A percentile compares a stretch with the other conserved stretches of the same genome.
These are phyloP conservation scores for Picea mariana DNA, from an alignment of 83 land plant genomes.

Conservation along the genomic window DNA sequence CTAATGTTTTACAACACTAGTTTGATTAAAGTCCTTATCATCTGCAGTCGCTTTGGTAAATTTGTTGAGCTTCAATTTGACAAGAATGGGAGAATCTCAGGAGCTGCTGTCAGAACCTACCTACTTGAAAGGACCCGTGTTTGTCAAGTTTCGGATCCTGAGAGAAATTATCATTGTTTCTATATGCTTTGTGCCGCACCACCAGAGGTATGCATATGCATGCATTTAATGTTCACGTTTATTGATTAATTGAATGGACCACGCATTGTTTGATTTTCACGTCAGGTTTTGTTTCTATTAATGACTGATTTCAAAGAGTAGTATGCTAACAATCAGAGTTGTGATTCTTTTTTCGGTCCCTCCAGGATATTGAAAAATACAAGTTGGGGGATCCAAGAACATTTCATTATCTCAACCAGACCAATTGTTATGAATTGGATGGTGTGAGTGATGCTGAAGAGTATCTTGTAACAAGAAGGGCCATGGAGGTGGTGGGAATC, in stretches of 20 bases:
- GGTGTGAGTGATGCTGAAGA: constrained; percentile 77
- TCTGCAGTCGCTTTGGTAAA: constrained; percentile 90
- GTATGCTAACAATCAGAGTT: background rate
- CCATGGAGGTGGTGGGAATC: constrained; percentile 97
- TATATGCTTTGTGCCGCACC: constrained; percentile 91
- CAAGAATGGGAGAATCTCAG: constrained; percentile 80
- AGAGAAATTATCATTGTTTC: constrained; percentile 89
- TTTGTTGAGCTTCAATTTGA: constrained; percentile 94
- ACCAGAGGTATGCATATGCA: constrained; percentile 58
- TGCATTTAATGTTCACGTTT: background rate
- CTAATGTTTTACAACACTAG: background rate
- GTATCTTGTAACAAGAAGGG: constrained; percentile 83
- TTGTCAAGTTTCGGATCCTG: constrained; percentile 91
- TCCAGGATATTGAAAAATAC: constrained; percentile 77
- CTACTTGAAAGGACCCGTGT: constrained; percentile 89
- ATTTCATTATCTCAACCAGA: constrained; percentile 93
- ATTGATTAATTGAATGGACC: too few relatives aligned
- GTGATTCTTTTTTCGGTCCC: background rate
- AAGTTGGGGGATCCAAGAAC: constrained; percentile 77
- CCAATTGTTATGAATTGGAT: constrained; percentile 80
- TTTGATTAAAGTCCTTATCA: background rate
- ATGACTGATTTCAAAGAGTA: background rate
- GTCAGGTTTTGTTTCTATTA: background rate
- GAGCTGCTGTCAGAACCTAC: constrained; percentile 89
- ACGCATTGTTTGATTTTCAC: background rate